Evolutionary conservation across 2,329 filamentous ascomycete species (phyloP).

Genomic region (Raffaelea arxii): DNA sequence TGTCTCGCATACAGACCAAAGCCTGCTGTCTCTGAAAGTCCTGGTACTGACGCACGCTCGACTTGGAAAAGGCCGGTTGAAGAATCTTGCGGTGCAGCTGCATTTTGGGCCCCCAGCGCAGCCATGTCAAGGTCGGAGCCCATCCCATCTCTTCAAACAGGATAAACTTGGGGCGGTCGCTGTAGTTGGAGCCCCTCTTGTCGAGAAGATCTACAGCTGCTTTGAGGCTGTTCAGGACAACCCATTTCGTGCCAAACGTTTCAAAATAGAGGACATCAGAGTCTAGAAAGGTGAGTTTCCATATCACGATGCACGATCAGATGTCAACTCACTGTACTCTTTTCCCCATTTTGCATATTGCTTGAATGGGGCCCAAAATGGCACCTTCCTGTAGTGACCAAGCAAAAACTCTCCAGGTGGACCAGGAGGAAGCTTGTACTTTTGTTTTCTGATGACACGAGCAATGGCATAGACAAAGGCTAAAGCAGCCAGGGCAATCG

Average conservation of each 20-base stretch:
- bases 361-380: slow-evolving; percentile 8
- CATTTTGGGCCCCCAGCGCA: slow-evolving; percentile 31
- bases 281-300: no score
- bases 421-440: slow-evolving; percentile 5
- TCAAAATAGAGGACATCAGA: slow-evolving; percentile 19
- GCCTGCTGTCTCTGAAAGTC: slow-evolving; percentile 14
- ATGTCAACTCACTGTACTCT: slow-evolving; percentile 8
- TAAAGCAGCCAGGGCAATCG: background rate
- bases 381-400: slow-evolving; percentile 9
- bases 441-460: slow-evolving; percentile 4
- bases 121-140: slow-evolving; percentile 34
- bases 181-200: slow-evolving; percentile 33
- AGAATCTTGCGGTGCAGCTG: slow-evolving; percentile 33
- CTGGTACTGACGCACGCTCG: slow-evolving; percentile 22
- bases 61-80: slow-evolving; percentile 31
- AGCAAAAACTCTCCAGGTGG: slow-evolving; percentile 7
- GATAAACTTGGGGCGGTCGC: slow-evolving; percentile 34
- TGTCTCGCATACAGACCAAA: slow-evolving; percentile 1
- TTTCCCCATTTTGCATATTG: slow-evolving; percentile 9
- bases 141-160: slow-evolving; percentile 30
- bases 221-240: slow-evolving; percentile 33
- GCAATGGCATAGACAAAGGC: background rate
- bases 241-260: slow-evolving; percentile 24
- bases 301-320: no score
- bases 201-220: slow-evolving; percentile 34